Base-by-base conservation (phyloP, 306 rosid species). In the Cicer pinnatifidum region DNA sequence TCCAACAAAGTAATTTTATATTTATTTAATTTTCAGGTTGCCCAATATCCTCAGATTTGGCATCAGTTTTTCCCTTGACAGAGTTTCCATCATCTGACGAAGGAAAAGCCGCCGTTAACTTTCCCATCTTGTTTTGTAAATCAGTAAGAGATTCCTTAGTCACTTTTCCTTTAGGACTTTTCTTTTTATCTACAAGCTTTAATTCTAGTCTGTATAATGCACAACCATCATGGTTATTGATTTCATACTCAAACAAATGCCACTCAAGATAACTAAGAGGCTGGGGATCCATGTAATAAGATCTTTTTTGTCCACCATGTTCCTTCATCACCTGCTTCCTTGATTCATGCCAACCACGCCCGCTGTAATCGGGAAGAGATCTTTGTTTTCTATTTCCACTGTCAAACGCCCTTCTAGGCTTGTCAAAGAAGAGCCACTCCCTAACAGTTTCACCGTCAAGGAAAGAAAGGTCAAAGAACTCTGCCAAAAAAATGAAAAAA, bases 321-420 rank as follows among this genome's bases (percentile, higher is more conserved):
- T 91, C 98, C 84, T 85, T 91, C 97, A 93, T 91, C 79, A 89
- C 86, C 80, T 88, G 97, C 92, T 93, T 93, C 89, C 98, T 93
- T 8, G 98, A 93, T 75, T 93, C 98, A 57, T 93, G 98, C 98
- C 98, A 93, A 70, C 98, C 98, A 20, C 98, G 90, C 66, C 98
- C 98, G 2, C 66, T 80, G 80, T 91, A 88, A 87, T 93, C 98
- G 1, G 96, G 96, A 40, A 93, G 85, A 1, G 97, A 91, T 83
- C 98, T 89, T 79, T 91, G 98, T 83, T 91, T 93, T 46, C 98
- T 81, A 64, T 85, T 88, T 45, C 98, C 98, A 76, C 91, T 89
- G 76, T 89, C 96, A 17, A 91, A 93, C 37, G 98, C 98, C 84
- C 97, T 82, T 78, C 97, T 86, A 62, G 98, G 97, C 89, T 93